A percentile compares a stretch with the other conserved stretches of the same genome.
Conservation (phyloP, 106 monocot genomes). For the Dendrobium huoshanense region DNA sequence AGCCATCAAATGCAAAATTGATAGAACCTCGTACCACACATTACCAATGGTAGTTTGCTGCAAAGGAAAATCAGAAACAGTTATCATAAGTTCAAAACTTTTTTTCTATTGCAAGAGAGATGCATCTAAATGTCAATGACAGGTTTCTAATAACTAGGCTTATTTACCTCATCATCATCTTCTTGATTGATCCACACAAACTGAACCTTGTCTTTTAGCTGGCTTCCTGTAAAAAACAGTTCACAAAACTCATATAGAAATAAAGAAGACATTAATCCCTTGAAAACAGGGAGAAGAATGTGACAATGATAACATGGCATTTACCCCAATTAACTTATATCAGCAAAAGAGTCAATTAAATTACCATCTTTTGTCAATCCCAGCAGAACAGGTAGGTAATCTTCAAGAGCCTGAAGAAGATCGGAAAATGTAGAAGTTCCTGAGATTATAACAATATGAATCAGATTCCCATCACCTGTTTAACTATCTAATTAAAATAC, state of each 20-base stretch:
- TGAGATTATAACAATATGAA: constrained; percentile 8
- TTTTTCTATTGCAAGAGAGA: background rate
- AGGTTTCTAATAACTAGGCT: background rate
- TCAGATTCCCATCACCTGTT: background rate
- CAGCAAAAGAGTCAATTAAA: background rate
- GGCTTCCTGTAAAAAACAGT: constrained; percentile 29
- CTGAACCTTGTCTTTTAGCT: constrained; percentile 34
- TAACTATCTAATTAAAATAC: background rate
- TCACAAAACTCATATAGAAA: background rate
- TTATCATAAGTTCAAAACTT: constrained; percentile 1
- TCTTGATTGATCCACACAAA: constrained; percentile 75
- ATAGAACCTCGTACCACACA: constrained; percentile 89
- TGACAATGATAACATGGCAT: background rate
- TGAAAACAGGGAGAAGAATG: background rate
- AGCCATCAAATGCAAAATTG: constrained; percentile 83
- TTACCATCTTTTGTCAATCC: constrained; percentile 59
- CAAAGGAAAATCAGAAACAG: background rate
- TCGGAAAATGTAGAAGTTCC: constrained; percentile 38
- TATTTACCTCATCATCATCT: constrained; percentile 49
- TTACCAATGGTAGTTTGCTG: constrained; percentile 50
- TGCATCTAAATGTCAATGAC: background rate
- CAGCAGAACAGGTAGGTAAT: constrained; percentile 47
- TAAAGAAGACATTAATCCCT: background rate
- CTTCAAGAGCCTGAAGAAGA: constrained; percentile 51
- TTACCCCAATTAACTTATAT: background rate